Evolutionary conservation across 257 asterid species (phyloP).

Genomic region (Apocynum venetum): DNA sequence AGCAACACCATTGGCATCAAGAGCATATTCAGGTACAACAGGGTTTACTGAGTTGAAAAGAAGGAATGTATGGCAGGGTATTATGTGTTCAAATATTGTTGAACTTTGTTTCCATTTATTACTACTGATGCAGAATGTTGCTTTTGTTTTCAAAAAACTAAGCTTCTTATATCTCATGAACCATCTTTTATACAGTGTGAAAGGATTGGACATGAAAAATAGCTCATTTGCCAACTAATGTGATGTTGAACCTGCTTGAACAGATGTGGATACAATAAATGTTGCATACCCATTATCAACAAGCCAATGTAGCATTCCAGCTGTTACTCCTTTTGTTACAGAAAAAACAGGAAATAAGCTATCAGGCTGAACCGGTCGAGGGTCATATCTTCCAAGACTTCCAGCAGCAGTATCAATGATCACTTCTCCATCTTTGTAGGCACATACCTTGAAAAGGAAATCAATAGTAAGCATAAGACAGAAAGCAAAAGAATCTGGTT

Average conservation of each 20-base stretch:
- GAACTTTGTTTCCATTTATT: not conserved
- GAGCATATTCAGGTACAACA: not conserved
- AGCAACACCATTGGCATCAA: not conserved
- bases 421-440: constrained; percentile 96
- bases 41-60: not conserved
- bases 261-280: not conserved
- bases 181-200: not conserved
- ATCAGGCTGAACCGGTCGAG: constrained; percentile 98
- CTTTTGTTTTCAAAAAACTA: not conserved
- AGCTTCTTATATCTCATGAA: not conserved
- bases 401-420: constrained; percentile 98
- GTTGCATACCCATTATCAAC: constrained; percentile 76
- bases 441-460: constrained; percentile 64
- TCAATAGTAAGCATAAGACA: not conserved
- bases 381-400: constrained; percentile 93
- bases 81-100: not conserved
- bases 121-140: not conserved
- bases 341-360: constrained; percentile 93
- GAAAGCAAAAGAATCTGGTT: not conserved
- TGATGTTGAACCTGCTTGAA: not conserved
- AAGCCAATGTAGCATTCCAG: constrained; percentile 96
- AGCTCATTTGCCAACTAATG: not conserved
- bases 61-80: not conserved
- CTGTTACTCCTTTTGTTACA: constrained; percentile 84
- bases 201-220: not conserved